Base-by-base conservation (phyloP, 2,329 filamentous ascomycete species). In the Clarireedia hainanense region DNA sequence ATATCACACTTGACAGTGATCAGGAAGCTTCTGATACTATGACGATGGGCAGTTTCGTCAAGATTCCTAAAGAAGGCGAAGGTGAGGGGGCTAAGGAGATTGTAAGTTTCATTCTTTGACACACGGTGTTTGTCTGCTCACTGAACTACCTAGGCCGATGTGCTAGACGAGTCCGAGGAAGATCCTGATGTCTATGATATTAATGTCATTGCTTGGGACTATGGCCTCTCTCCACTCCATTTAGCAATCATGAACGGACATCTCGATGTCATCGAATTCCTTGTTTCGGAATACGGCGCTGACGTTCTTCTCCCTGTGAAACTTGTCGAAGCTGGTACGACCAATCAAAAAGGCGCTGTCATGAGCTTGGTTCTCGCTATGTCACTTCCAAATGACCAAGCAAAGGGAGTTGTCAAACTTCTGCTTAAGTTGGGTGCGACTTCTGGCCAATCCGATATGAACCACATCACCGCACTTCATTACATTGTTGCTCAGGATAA, bases 151-250 rank as follows among this genome's bases (percentile, higher is more conserved):
- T 72, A 77, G 30, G 73, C 78, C 1, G 71, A 69, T 9, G 63
- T 77, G 1, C 74, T 76, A 0, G 80, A 84, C 5, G 80, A 83
- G 6, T 74, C 80, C 23, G 76, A 82, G 1, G 77, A 85, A 9
- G 86, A 88, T 20, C 88, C 89, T 0, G 89, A 95, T 69, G 80
- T 91, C 52, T 92, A 88, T 68, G 83, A 94, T 61, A 78, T 91
- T 58, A 85, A 95, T 61, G 80, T 86, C 1, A 67, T 88, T n/a
- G 82, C 88, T 1, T 95, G 90, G 90, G 89, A 95, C 63, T 80
- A 77, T 5, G 82, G 84, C 4, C 81, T 83, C 56, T 87, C 86
- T 12, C 83, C 90, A 1, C 75, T 95, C 5, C 90, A 95, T 68
- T 77, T 91, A 27, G 90, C 90, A 6, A 90, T 95, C 58, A 69